Evolutionary conservation across 75 land plant species (phyloP).

Genomic region (Selaginella tamariscina): DNA sequence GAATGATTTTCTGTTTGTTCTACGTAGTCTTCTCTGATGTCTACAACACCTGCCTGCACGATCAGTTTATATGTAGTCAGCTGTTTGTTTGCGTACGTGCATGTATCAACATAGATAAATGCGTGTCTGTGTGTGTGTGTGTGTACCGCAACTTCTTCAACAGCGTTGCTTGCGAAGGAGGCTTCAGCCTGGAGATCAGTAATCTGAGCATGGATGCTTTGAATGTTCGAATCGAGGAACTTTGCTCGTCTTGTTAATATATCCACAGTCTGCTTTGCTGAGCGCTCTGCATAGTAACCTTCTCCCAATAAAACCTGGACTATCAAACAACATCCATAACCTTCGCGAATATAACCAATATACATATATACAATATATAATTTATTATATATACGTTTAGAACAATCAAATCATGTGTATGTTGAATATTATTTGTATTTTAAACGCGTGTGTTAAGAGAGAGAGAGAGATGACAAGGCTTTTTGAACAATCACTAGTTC

Average conservation of each 20-base stretch:
- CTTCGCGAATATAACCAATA: too few relatives aligned
- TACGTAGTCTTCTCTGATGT: not conserved
- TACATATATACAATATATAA: too few relatives aligned
- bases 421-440: too few relatives aligned
- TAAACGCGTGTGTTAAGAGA: too few relatives aligned
- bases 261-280: slow-evolving; percentile 64
- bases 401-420: too few relatives aligned
- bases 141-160: slow-evolving; percentile 67
- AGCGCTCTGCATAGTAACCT: slow-evolving; percentile 78
- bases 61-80: too few relatives aligned
- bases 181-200: slow-evolving; percentile 66
- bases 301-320: slow-evolving; percentile 83
- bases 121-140: too few relatives aligned
- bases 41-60: not conserved
- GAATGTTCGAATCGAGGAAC: slow-evolving; percentile 37
- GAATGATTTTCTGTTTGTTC: not conserved
- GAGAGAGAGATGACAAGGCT: too few relatives aligned
- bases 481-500: too few relatives aligned
- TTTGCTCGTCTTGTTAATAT: slow-evolving; percentile 59
- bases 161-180: slow-evolving; percentile 49
- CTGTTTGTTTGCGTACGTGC: too few relatives aligned
- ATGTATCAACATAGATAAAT: too few relatives aligned
- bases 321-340: slow-evolving; percentile 10
- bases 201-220: slow-evolving; percentile 41
- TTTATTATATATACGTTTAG: too few relatives aligned